These are phyloP conservation scores for Alternaria postmessia DNA, from an alignment of 2,329 filamentous ascomycete genomes.

Conservation along the genomic window DNA sequence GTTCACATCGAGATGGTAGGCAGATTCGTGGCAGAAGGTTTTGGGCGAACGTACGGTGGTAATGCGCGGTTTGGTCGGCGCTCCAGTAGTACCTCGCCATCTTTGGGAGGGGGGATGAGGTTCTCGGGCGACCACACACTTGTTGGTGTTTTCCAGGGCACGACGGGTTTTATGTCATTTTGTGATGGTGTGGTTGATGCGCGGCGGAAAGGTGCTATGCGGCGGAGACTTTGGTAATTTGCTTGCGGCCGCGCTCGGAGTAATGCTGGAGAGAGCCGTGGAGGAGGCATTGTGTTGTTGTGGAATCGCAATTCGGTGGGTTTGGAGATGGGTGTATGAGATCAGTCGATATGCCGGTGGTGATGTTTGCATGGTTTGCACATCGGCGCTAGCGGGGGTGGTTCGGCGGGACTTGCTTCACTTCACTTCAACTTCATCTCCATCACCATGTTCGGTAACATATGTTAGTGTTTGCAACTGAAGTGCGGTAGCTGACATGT, in stretches of 20 bases:
- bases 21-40: not conserved
- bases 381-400: constrained; percentile 7
- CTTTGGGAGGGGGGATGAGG: constrained; percentile 47
- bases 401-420: constrained; percentile 14
- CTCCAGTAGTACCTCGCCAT: constrained; percentile 46
- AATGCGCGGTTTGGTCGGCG: constrained; percentile 45
- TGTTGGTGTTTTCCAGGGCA: constrained; percentile 50
- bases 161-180: constrained; percentile 32
- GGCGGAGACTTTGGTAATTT: constrained; percentile 34
- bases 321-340: constrained; percentile 19
- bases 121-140: constrained; percentile 50
- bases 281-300: constrained; percentile 37
- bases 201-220: constrained; percentile 28
- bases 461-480: not conserved
- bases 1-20: not conserved
- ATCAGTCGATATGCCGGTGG: constrained; percentile 26
- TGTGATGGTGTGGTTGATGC: constrained; percentile 31
- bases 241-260: constrained; percentile 34
- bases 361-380: constrained; percentile 37
- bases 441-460: not conserved
- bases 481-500: rapidly evolving
- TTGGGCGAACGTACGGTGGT: constrained; percentile 39
- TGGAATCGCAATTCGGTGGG: constrained; percentile 15
- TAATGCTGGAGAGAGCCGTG: constrained; percentile 31
- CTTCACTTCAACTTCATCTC: not conserved